Evolutionary conservation across 2,329 filamentous ascomycete species (phyloP), one percentile per base, ranked within the genome.

Genomic region (Xylaria polymorpha): DNA sequence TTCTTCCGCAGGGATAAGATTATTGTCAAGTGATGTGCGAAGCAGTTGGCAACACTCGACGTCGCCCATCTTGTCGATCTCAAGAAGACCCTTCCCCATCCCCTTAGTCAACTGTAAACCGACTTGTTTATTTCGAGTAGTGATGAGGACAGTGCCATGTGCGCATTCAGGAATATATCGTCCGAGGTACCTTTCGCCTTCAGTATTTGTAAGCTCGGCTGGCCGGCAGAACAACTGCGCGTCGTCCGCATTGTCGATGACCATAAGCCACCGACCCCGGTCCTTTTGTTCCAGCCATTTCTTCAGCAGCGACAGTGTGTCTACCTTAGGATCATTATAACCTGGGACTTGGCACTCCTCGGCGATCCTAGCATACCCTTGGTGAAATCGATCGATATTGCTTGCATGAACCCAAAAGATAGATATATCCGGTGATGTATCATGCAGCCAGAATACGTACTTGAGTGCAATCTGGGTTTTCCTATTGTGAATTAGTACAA

Each of bases 351-450:
- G 41, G 46, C 74, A 78, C 61, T 75, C 68, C 46, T 75, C 51
- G 2, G 78, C 77, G 39, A 80, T 76, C 0, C 57, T 72, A 35
- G 66, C 48, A 50, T 73, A 80, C 5, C 74, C 62, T 65, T 78
- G 66, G 3, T 72, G 74, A 57, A 80, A 79, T 3, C 74, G 76
- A 14, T 78, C 73, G 0, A 66, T 44, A 64, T 67, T 80, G 68
- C 75, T 79, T 0, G 77, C 79, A 56, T 79, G 76, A 18, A 81
- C 73, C 79, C 79, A 81, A 58, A 79, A 80, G 0, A 81, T 62
- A 0, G 78, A 79, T 4, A 73, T 61, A 0, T 77, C 74, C 2
- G 72, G 72, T 12, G 44, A 57, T 12, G 39, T 57, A 10, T 73
- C 8, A 15, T 35, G 15, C 15, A 64, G 51, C 20, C 75, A 73